A percentile compares a stretch with the other conserved stretches of the same genome.
Conservation (phyloP, 805 yeast species). For the Kodamaea leandrae region DNA sequence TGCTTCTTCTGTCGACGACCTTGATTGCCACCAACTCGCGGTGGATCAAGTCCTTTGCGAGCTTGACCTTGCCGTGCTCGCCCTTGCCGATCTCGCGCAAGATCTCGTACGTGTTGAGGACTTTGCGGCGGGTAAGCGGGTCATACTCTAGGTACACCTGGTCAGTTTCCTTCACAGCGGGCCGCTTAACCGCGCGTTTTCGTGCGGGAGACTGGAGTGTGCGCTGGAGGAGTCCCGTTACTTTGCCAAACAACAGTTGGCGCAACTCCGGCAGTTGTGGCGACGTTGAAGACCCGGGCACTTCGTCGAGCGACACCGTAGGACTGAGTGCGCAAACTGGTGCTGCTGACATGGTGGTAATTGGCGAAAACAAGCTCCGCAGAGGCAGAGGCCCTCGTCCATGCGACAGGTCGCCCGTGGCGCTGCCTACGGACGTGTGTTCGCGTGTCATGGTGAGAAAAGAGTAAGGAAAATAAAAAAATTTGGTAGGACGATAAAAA, state of each 20-base stretch:
- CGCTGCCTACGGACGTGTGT: neutral
- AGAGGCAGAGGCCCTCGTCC: neutral
- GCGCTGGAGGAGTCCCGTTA: slow-evolving; percentile 29
- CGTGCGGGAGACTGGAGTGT: slow-evolving; percentile 1
- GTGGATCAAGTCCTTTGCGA: slow-evolving; percentile 71
- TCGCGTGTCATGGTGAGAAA: neutral
- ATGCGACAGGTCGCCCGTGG: neutral
- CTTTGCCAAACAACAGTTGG: slow-evolving; percentile 30
- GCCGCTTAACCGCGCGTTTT: slow-evolving; percentile 1
- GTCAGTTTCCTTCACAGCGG: slow-evolving; percentile 75
- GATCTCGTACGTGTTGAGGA: slow-evolving; percentile 86
- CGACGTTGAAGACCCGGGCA: neutral
- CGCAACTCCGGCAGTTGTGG: slow-evolving; percentile 16
- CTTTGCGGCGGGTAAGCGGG: slow-evolving; percentile 77
- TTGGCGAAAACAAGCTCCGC: neutral
- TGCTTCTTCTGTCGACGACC: slow-evolving; percentile 71
- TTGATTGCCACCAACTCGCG: slow-evolving; percentile 84
- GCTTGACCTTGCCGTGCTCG: slow-evolving; percentile 97
- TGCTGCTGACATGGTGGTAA: neutral
- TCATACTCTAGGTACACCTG: slow-evolving; percentile 81
- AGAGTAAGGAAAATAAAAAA: neutral
- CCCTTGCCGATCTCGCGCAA: slow-evolving; percentile 86
- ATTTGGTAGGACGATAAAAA: too few species aligned
- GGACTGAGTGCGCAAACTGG: neutral
- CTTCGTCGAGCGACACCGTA: neutral